These are phyloP conservation scores for Scalesia atractyloides DNA, from an alignment of 129 eudicot species.

Conservation along the genomic window DNA sequence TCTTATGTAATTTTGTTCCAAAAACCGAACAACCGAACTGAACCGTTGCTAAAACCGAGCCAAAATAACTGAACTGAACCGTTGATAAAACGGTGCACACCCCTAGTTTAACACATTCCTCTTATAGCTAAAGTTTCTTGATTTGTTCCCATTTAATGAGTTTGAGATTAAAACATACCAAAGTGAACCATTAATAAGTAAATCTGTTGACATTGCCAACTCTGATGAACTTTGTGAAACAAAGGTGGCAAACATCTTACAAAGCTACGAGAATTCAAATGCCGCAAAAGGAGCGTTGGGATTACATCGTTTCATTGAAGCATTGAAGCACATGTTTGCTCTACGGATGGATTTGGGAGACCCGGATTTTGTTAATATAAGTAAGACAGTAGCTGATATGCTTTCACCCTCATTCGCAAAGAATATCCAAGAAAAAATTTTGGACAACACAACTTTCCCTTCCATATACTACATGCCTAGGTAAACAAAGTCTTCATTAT, in stretches of 20 bases:
- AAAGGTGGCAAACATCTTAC: slow-evolving; percentile 72
- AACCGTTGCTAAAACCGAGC: no score
- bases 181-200: background rate
- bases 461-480: slow-evolving; percentile 79
- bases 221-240: slow-evolving; percentile 9
- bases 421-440: slow-evolving; percentile 53
- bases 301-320: slow-evolving; percentile 83
- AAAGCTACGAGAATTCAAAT: slow-evolving; percentile 53
- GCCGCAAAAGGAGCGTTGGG: slow-evolving; percentile 75
- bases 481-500: slow-evolving; percentile 30
- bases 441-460: slow-evolving; percentile 93
- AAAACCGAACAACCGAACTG: no score
- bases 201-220: background rate
- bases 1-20: no score
- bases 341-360: slow-evolving; percentile 90
- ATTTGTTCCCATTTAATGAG: background rate
- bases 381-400: slow-evolving; percentile 64
- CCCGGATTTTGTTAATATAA: slow-evolving; percentile 67
- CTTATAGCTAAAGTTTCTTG: background rate
- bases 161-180: background rate
- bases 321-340: slow-evolving; percentile 92
- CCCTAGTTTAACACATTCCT: no score
- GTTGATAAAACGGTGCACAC: no score
- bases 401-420: slow-evolving; percentile 71
- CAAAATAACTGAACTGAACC: no score